Evolutionary conservation across 106 monocot genomes (phyloP).

Genomic region (Narthecium ossifragum): DNA sequence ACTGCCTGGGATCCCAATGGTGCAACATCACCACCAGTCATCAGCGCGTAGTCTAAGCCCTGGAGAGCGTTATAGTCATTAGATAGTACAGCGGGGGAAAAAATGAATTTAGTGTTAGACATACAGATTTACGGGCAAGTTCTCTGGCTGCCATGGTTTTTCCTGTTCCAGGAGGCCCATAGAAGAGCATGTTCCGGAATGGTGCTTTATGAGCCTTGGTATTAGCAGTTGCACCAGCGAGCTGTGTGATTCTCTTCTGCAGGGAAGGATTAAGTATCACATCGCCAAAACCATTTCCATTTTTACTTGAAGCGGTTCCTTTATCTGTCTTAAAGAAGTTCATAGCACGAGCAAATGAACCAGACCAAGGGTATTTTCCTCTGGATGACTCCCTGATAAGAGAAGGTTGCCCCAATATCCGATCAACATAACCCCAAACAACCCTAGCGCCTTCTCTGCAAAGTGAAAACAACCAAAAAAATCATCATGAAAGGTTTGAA

Average conservation of each 20-base stretch:
- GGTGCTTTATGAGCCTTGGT: constrained; percentile 96
- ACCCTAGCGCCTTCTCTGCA: constrained; percentile 94
- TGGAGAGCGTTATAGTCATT: constrained; percentile 11
- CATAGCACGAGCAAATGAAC: constrained; percentile 49
- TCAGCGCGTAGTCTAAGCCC: constrained; percentile 94
- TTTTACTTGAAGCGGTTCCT: constrained; percentile 25
- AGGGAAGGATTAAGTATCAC: constrained; percentile 83
- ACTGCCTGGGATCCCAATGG: constrained; percentile 94
- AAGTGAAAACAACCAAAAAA: constrained; percentile 5
- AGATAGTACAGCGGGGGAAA: no score
- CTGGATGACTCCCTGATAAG: constrained; percentile 89
- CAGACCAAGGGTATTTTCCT: constrained; percentile 96
- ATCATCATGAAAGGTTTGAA: background rate
- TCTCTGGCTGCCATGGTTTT: constrained; percentile 97
- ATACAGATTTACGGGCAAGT: constrained; percentile 83
- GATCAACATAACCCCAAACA: constrained; percentile 92
- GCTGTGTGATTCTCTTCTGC: constrained; percentile 81
- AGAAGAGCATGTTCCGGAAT: constrained; percentile 96
- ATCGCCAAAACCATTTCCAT: constrained; percentile 77
- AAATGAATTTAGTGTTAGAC: no score
- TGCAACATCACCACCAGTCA: constrained; percentile 99
- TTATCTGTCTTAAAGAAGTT: constrained; percentile 33
- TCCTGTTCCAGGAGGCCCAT: constrained; percentile 96
- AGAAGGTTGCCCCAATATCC: constrained; percentile 95
- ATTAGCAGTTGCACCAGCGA: constrained; percentile 83